Evolutionary conservation across 345 rosid genomes (phyloP).

Genomic region (Fremontodendron californicum): DNA sequence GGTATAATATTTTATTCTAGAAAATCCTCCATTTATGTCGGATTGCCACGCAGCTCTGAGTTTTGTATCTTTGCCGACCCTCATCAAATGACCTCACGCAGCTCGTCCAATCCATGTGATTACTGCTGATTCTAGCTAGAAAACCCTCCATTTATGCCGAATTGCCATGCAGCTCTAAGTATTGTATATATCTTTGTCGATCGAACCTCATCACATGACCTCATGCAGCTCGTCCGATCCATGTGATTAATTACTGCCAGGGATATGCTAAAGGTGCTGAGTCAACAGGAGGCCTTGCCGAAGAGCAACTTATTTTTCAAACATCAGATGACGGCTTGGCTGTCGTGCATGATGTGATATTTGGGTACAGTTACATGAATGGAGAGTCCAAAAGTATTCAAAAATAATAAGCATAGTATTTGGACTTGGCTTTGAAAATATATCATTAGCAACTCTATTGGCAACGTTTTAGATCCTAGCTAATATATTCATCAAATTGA

Average conservation of each 20-base stretch:
- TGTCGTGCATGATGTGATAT: not conserved
- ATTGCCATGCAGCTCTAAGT: conserved; percentile 30
- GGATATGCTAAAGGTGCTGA: not conserved
- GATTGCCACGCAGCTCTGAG: too few relatives aligned
- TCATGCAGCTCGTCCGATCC: not conserved
- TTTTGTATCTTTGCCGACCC: too few relatives aligned
- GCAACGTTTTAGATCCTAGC: not conserved
- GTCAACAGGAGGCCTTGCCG: not conserved
- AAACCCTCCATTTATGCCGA: too few relatives aligned
- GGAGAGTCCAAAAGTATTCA: too few relatives aligned
- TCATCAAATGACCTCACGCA: too few relatives aligned
- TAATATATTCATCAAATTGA: not conserved
- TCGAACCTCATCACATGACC: not conserved
- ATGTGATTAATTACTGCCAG: not conserved
- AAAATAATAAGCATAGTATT: too few relatives aligned
- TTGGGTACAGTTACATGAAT: too few relatives aligned
- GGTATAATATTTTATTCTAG: too few relatives aligned
- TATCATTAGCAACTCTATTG: conserved; percentile 5
- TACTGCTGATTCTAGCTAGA: too few relatives aligned
- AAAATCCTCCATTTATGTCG: too few relatives aligned
- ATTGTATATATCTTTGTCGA: conserved; percentile 24
- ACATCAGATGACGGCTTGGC: not conserved
- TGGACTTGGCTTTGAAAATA: not conserved
- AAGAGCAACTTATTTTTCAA: not conserved
- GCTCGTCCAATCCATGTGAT: too few relatives aligned